Evolutionary conservation across 495 filamentous ascomycete genomes (phyloP), one percentile per base, ranked within the genome.

Genomic region (Lasiosphaeris hirsuta): DNA sequence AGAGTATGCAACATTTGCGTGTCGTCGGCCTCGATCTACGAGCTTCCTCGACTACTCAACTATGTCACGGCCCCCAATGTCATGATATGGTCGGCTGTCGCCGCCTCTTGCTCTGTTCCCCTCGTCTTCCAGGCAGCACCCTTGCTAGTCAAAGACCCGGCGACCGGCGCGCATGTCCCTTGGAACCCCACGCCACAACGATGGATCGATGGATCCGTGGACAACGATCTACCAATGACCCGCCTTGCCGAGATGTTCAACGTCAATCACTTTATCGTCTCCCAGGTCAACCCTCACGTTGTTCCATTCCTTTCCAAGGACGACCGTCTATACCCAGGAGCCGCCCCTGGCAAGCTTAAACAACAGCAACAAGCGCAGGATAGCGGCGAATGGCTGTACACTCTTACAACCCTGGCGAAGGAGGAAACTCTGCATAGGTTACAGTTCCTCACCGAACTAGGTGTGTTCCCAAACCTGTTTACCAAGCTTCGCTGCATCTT

Each of bases 191-290:
- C 87, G 7, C 86, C 89, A 14, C 88, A 88, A 62, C 82, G 82
- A 58, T 97, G 87, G 80, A 96, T 96, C 43, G 93, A 97, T 69
- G 93, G 93, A 5, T 96, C 90, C 0, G 90, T 97, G 4, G 92
- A 97, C 62, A 91, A 91, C 57, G 93, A 97, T 71, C 79, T 97
- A 2, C 93, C 93, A 17, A 96, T 96, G 89, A 91, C 86, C 43
- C 80, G 89, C 9, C 77, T 97, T 10, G 86, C 92, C 0, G 92
- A 96, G 62, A 93, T 96, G 89, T 96, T 96, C 73, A 96, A 96
- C 65, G 92, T 96, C 72, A 97, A 96, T 66, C 92, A 96, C 66
- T 96, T 96, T 67, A 96, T 97, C 65, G 93, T 96, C 34, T 96
- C 92, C 0, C 93, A 97, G 66, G 90, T 95, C 44, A 97, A 96